Evolutionary conservation across 192 early-diverging fungal species (phyloP).

Genomic region (Entomortierella parvispora): DNA sequence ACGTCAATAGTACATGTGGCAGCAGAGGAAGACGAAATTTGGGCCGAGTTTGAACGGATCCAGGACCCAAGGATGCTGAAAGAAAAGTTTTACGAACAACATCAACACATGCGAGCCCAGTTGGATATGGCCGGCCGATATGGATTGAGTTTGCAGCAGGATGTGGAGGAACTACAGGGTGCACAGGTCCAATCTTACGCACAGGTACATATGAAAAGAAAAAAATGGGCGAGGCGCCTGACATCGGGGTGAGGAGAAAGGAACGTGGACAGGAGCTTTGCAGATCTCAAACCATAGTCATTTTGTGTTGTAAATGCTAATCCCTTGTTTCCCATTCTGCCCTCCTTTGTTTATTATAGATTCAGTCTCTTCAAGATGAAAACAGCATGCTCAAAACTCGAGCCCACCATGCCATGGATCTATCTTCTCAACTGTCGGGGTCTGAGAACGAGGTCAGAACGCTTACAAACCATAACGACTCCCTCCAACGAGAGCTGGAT

Average conservation of each 20-base stretch:
- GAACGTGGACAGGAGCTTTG: neutral
- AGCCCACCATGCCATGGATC: slow-evolving; percentile 47
- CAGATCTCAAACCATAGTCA: too few species aligned
- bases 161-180: slow-evolving; percentile 54
- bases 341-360: too few species aligned
- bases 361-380: slow-evolving; percentile 51
- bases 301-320: too few species aligned
- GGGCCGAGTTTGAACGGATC: slow-evolving; percentile 29
- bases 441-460: slow-evolving; percentile 52
- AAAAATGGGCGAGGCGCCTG: slow-evolving; percentile 11
- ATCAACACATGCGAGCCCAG: slow-evolving; percentile 59
- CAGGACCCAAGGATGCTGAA: slow-evolving; percentile 39
- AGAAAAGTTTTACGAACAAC: slow-evolving; percentile 60
- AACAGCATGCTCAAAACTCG: slow-evolving; percentile 48
- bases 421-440: slow-evolving; percentile 42
- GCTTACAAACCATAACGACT: slow-evolving; percentile 57
- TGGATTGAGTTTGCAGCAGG: slow-evolving; percentile 60
- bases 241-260: neutral
- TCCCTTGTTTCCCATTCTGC: too few species aligned
- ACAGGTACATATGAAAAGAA: slow-evolving; percentile 31
- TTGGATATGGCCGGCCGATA: slow-evolving; percentile 66
- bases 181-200: slow-evolving; percentile 56
- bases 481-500: slow-evolving; percentile 61
- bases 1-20: slow-evolving; percentile 11
- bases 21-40: slow-evolving; percentile 32